Conservation (phyloP, 2,329 filamentous ascomycete genomes). For the Epichloe amarillans region DNA sequence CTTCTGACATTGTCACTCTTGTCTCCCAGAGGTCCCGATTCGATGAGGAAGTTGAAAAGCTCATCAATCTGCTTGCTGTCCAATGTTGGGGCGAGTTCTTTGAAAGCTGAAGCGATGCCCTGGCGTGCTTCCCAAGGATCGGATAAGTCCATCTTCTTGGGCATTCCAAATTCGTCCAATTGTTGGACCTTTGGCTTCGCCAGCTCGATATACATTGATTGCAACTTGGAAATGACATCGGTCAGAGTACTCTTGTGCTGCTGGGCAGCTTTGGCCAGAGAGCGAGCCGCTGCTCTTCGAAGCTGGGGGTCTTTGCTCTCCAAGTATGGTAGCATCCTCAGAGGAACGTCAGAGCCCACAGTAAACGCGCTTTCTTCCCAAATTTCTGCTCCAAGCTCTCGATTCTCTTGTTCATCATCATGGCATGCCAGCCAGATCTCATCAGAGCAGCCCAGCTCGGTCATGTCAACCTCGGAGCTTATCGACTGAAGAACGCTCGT, state of each 20-base stretch:
- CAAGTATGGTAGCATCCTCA: constrained; percentile 63
- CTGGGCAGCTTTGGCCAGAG: constrained; percentile 61
- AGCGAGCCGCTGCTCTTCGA: constrained; percentile 67
- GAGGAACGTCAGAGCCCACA: constrained; percentile 49
- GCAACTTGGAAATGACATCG: constrained; percentile 49
- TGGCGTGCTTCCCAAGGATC: constrained; percentile 89
- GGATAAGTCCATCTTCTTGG: constrained; percentile 70
- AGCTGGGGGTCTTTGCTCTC: constrained; percentile 68
- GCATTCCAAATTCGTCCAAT: constrained; percentile 89
- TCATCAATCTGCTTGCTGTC: constrained; percentile 55
- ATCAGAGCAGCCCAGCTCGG: constrained; percentile 70
- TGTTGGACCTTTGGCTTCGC: constrained; percentile 73
- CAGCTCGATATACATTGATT: constrained; percentile 60
- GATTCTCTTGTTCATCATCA: constrained; percentile 80
- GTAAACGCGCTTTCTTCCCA: constrained; percentile 89
- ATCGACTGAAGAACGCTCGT: constrained; percentile 81
- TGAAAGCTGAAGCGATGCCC: constrained; percentile 78
- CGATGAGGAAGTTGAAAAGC: constrained; percentile 77
- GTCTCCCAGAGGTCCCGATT: constrained; percentile 77
- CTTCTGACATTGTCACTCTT: constrained; percentile 61
- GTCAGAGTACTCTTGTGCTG: constrained; percentile 46
- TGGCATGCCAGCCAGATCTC: constrained; percentile 92
- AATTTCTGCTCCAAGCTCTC: constrained; percentile 69
- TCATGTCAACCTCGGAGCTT: constrained; percentile 82
- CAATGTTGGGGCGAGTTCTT: constrained; percentile 62